phyloP scores from a whole-genome alignment of 148 eudicot species.

The Selenicereus undatus region DNA sequence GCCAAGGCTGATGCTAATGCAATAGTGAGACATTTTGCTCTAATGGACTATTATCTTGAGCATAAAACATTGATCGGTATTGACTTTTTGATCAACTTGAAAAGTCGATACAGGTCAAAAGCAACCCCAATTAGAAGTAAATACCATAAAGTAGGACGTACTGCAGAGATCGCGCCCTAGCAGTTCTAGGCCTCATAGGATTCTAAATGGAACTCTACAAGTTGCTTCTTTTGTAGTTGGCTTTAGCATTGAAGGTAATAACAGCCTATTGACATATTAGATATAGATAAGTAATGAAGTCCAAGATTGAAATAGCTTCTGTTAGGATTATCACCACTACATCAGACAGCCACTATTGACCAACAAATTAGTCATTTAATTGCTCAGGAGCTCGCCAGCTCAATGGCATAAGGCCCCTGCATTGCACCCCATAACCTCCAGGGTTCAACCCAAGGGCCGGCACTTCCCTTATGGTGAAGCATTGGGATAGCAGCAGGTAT shows the following conservation, averaged over 20 bases:
- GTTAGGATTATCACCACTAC: neutral
- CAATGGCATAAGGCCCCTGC: neutral
- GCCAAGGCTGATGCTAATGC: neutral
- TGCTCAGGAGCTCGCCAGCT: neutral
- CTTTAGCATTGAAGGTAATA: neutral
- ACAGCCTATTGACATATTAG: no score
- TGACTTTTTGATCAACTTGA: no score
- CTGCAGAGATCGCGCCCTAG: neutral
- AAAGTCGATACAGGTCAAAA: no score
- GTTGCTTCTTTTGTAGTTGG: neutral
- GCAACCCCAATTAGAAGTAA: neutral
- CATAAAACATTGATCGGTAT: neutral
- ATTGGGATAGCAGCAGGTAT: neutral
- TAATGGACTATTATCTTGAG: neutral
- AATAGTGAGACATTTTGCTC: neutral
- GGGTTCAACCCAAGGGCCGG: neutral
- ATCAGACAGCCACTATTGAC: neutral
- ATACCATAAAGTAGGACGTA: neutral
- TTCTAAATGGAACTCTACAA: neutral
- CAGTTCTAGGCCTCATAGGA: neutral
- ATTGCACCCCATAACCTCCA: neutral
- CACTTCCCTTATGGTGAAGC: neutral
- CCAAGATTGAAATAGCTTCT: neutral
- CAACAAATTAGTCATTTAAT: neutral
- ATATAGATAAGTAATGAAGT: no score